These are phyloP conservation scores for Fusarium sp. DNA, from an alignment of 2,329 filamentous ascomycete genomes.

Conservation along the genomic window DNA sequence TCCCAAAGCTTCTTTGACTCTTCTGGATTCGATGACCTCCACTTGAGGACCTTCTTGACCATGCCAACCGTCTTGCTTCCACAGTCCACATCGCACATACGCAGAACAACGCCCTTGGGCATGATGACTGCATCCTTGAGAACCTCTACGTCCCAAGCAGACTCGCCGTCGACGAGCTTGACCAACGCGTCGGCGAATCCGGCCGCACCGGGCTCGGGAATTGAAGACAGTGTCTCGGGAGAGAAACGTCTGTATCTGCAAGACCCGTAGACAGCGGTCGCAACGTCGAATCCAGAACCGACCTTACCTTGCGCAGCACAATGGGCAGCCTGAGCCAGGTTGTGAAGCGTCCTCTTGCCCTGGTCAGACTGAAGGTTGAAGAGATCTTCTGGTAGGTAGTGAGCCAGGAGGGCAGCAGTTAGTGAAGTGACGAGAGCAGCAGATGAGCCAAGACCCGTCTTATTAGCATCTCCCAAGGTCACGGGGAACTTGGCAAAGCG, in stretches of 20 bases:
- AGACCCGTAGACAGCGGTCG: slow-evolving; percentile 89
- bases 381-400: slow-evolving; percentile 70
- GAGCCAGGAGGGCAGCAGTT: slow-evolving; percentile 78
- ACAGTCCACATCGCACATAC: slow-evolving; percentile 97
- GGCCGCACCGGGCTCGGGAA: slow-evolving; percentile 73
- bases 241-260: slow-evolving; percentile 95
- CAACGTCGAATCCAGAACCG: slow-evolving; percentile 95
- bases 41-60: slow-evolving; percentile 90
- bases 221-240: slow-evolving; percentile 72
- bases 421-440: slow-evolving; percentile 93
- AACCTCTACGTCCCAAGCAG: slow-evolving; percentile 83
- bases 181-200: slow-evolving; percentile 75
- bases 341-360: slow-evolving; percentile 78
- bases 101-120: slow-evolving; percentile 77
- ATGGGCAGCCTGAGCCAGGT: slow-evolving; percentile 92
- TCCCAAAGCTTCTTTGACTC: slow-evolving; percentile 79
- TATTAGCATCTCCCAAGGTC: slow-evolving; percentile 82
- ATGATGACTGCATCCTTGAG: slow-evolving; percentile 75
- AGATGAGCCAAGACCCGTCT: slow-evolving; percentile 94
- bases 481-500: slow-evolving; percentile 84
- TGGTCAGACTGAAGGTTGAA: slow-evolving; percentile 67
- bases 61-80: slow-evolving; percentile 93
- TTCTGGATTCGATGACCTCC: slow-evolving; percentile 73
- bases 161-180: slow-evolving; percentile 70
- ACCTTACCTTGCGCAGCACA: slow-evolving; percentile 97